Evolutionary conservation across 2,329 filamentous ascomycete genomes (phyloP).

Genomic region (Keithomyces neogunnii): DNA sequence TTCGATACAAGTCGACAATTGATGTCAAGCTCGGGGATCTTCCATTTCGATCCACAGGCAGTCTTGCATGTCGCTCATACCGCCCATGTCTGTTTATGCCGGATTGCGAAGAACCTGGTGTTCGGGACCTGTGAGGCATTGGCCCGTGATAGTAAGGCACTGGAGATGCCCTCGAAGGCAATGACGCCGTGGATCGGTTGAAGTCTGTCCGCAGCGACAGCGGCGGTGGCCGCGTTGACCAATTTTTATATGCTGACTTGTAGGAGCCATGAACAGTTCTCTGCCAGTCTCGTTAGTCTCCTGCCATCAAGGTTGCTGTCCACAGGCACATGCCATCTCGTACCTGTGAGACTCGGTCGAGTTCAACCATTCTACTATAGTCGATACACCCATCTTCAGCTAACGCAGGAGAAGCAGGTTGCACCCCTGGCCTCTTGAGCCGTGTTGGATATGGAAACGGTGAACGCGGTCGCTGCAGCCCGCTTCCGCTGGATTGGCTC

Average conservation of each 20-base stretch:
- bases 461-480: conserved; percentile 45
- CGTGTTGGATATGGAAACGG: conserved; percentile 52
- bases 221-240: conserved; percentile 27
- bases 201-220: conserved; percentile 30
- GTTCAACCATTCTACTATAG: conserved; percentile 41
- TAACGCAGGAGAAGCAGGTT: conserved; percentile 40
- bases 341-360: conserved; percentile 39
- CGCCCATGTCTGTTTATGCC: conserved; percentile 15
- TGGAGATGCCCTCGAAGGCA: conserved; percentile 23
- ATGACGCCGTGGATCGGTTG: conserved; percentile 32
- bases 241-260: conserved; percentile 27
- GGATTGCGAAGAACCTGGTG: conserved; percentile 26
- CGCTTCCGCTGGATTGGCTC: conserved; percentile 33
- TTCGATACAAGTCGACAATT: conserved; percentile 39
- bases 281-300: conserved; percentile 21
- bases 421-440: conserved; percentile 43
- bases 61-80: conserved; percentile 23
- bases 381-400: conserved; percentile 39
- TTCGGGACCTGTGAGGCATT: conserved; percentile 20
- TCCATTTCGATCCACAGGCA: conserved; percentile 27
- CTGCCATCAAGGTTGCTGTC: background rate
- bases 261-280: conserved; percentile 35
- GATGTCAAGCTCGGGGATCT: conserved; percentile 42
- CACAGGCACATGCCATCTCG: conserved; percentile 11
- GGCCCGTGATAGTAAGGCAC: conserved; percentile 14